A percentile compares a stretch with the other conserved stretches of the same genome.
Conservation (phyloP, 306 rosid genomes). For the Inga oerstediana region DNA sequence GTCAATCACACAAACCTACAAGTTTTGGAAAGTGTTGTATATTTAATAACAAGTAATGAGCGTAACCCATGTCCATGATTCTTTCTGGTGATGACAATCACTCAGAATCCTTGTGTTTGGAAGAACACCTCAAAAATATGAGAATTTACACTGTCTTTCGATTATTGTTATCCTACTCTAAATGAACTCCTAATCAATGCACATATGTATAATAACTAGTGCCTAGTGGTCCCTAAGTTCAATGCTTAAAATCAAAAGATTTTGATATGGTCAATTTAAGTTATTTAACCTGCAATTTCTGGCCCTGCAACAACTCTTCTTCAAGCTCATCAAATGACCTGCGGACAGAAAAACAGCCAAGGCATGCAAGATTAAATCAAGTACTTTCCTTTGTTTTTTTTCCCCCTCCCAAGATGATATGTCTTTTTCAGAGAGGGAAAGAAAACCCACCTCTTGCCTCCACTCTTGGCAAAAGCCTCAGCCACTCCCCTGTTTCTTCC, state of each 20-base stretch:
- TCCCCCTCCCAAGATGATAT: constrained; percentile 4
- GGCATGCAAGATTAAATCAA: not conserved
- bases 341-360: constrained; percentile 26
- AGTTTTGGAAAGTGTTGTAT: not conserved
- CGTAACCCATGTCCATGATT: constrained; percentile 4
- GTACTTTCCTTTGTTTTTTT: not conserved
- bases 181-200: not conserved
- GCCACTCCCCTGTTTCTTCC: constrained; percentile 97
- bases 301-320: constrained; percentile 94
- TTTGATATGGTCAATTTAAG: not conserved
- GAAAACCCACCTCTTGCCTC: constrained; percentile 73
- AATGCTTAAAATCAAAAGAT: not conserved
- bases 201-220: not conserved
- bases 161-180: not conserved
- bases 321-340: constrained; percentile 96
- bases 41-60: not conserved
- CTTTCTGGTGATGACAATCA: not conserved
- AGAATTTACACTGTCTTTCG: not conserved
- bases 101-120: not conserved
- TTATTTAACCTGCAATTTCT: constrained; percentile 84
- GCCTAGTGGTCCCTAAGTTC: not conserved
- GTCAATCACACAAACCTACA: not conserved
- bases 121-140: not conserved
- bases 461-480: constrained; percentile 85
- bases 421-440: constrained; percentile 28